Conservation (phyloP, 352 stramenopile species). For the Globisporangium megalacanthum region DNA sequence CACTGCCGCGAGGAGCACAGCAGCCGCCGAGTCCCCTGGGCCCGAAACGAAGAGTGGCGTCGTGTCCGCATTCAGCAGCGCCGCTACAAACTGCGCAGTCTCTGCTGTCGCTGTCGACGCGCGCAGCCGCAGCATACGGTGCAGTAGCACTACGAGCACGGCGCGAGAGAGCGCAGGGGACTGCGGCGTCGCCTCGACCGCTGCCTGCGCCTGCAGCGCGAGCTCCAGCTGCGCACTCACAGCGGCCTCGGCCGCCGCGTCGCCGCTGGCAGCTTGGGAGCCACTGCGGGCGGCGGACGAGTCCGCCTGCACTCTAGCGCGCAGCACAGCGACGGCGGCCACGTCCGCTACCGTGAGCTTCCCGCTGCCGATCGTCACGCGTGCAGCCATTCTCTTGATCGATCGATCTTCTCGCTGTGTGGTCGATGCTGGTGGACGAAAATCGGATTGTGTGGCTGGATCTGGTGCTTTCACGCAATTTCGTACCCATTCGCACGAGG, state of each 20-base stretch:
- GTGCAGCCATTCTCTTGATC: constrained; percentile 14
- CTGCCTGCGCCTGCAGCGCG: constrained; percentile 6
- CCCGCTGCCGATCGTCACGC: constrained; percentile 46
- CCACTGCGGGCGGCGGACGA: not conserved
- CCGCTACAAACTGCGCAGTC: constrained; percentile 38
- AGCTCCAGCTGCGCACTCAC: constrained; percentile 9
- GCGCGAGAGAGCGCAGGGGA: constrained; percentile 13
- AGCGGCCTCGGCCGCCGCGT: constrained; percentile 10
- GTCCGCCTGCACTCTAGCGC: constrained; percentile 37
- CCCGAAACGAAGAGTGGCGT: constrained; percentile 24
- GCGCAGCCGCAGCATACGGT: constrained; percentile 19
- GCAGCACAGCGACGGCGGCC: constrained; percentile 47
- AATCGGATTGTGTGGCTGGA: not conserved
- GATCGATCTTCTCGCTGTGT: not conserved
- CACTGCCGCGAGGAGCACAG: constrained; percentile 21
- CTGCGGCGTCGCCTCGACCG: constrained; percentile 6
- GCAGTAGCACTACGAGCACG: constrained; percentile 24
- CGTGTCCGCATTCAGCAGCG: constrained; percentile 59
- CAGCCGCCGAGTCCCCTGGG: constrained; percentile 17
- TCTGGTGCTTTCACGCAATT: too few relatives aligned
- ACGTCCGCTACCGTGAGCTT: constrained; percentile 60
- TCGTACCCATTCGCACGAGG: too few relatives aligned
- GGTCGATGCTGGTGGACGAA: not conserved
- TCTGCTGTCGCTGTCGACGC: constrained; percentile 20
- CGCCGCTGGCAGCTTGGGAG: constrained; percentile 4